Conservation (phyloP, 495 filamentous ascomycete species). For the Poronia punctata region DNA sequence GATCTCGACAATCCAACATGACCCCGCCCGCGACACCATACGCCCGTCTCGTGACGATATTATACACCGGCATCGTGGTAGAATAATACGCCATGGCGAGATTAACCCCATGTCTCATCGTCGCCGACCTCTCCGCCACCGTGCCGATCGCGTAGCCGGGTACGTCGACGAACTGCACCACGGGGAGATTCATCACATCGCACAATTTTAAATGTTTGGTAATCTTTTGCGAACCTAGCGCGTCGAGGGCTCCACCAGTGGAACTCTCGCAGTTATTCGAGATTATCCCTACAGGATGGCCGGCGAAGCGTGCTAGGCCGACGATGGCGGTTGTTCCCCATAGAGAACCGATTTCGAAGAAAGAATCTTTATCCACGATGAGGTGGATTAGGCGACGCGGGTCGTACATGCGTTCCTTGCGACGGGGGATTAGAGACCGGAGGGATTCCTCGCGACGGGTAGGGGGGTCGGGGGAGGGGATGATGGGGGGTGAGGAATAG, state of each 20-base stretch:
- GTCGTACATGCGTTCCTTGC: conserved; percentile 55
- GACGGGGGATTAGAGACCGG: conserved; percentile 50
- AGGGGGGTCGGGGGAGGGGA: conserved; percentile 39
- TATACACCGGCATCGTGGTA: conserved; percentile 55
- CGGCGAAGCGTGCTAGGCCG: conserved; percentile 50
- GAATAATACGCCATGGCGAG: conserved; percentile 53
- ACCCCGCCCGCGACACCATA: conserved; percentile 57
- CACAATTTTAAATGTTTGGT: conserved; percentile 52
- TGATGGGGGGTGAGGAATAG: conserved; percentile 42
- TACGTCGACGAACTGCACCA: conserved; percentile 57
- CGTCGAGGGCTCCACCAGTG: conserved; percentile 54
- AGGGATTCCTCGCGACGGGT: conserved; percentile 41
- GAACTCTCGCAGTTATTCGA: conserved; percentile 50
- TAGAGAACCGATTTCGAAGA: conserved; percentile 55
- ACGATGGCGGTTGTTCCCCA: conserved; percentile 57
- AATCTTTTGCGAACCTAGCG: conserved; percentile 52
- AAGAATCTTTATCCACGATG: conserved; percentile 48
- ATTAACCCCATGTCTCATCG: conserved; percentile 56
- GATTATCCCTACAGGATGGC: conserved; percentile 50
- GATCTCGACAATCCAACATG: conserved; percentile 55
- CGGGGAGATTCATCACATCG: conserved; percentile 57
- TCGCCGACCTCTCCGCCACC: conserved; percentile 52
- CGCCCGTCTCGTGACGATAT: conserved; percentile 48
- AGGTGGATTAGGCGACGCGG: conserved; percentile 47
- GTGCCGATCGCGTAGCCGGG: conserved; percentile 59